Base-by-base conservation (phyloP, 345 rosid species). In the Litchi chinensis region DNA sequence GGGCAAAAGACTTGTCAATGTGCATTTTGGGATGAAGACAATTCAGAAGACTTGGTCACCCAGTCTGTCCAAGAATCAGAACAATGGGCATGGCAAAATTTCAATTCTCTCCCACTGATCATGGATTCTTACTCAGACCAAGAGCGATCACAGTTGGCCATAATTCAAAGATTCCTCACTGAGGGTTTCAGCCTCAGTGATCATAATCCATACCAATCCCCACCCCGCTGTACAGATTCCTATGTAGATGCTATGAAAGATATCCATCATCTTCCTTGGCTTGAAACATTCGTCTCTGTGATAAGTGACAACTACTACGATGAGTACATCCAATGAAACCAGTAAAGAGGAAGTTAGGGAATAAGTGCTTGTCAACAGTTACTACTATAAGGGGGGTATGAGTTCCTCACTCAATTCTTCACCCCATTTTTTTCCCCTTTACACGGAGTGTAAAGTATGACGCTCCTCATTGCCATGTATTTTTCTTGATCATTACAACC, bases 201-300 rank as follows among this genome's bases (percentile, higher is more conserved):
- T 70, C 97, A 96, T 79, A 88, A 93, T 16, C 87, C 96, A 10
- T 88, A 90, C 79, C 99, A 96, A 83, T 90, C 99, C 6, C 98
- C 98, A 1, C 98, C 98, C 54, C 95, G 86, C 74, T 91, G 95
- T 88, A 88, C 91, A 79, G 97, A 93, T 77, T 93, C 99, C 0
- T 94, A 94, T 65, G 91, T 87, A 60, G 98, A 96, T 83, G 92
- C 93, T 19, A 93, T 94, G 88, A 94, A 96, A 84, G 99, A 96
- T 88, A 92, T 96, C 76, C 97, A 87, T 81, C 98, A 92, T 79
- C 95, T 96, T 71, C 99, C 99, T 62, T 96, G 99, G 99, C 99
- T 96, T 7, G 98, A 94, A 89, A 93, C 98, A 79, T 96, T 96
- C 68, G 98, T 93, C 80, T 93, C 99, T 13, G 97, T 94, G 76